Evolutionary conservation across 1,284 basidiomycete genomes (phyloP).

Genomic region (Fomes fomentarius): DNA sequence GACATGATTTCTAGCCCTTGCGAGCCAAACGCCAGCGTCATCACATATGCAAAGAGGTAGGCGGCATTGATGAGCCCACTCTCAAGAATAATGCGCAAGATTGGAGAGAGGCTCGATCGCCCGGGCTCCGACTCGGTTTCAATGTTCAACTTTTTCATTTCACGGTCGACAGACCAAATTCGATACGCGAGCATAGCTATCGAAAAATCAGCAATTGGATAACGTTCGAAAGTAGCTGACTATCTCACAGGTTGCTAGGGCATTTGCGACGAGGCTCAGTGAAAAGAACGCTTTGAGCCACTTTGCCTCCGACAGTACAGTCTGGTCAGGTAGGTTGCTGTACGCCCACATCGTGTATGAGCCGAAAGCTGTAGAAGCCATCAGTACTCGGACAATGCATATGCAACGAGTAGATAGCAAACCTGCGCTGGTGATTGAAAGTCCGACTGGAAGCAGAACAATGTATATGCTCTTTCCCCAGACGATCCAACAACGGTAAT

Average conservation of each 20-base stretch:
- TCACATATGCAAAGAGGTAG: slow-evolving; percentile 20
- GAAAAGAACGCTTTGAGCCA: slow-evolving; percentile 21
- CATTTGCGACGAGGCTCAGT: slow-evolving; percentile 23
- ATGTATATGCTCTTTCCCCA: slow-evolving; percentile 24
- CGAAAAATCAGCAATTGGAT: not conserved
- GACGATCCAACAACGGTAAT: slow-evolving; percentile 25
- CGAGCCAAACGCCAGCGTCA: slow-evolving; percentile 12
- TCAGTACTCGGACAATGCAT: not conserved
- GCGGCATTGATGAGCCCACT: slow-evolving; percentile 22
- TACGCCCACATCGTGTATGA: slow-evolving; percentile 9
- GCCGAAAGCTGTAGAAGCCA: not conserved
- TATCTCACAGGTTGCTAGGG: slow-evolving; percentile 20
- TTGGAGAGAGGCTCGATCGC: slow-evolving; percentile 5
- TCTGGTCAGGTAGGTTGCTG: slow-evolving; percentile 10
- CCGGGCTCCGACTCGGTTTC: not conserved
- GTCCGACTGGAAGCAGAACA: slow-evolving; percentile 13
- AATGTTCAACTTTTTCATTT: not conserved
- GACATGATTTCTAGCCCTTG: slow-evolving; percentile 21
- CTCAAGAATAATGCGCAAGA: slow-evolving; percentile 23
- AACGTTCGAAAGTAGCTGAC: not conserved
- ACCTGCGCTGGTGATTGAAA: slow-evolving; percentile 20
- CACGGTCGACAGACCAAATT: slow-evolving; percentile 16
- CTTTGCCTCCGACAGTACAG: slow-evolving; percentile 2
- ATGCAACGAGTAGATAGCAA: not conserved
- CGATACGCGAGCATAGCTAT: slow-evolving; percentile 21